Percentiles rank a stretch among this genome's conserved stretches.
Conservation (phyloP, 2,329 filamentous ascomycete species). For the Talaromyces piceae region DNA sequence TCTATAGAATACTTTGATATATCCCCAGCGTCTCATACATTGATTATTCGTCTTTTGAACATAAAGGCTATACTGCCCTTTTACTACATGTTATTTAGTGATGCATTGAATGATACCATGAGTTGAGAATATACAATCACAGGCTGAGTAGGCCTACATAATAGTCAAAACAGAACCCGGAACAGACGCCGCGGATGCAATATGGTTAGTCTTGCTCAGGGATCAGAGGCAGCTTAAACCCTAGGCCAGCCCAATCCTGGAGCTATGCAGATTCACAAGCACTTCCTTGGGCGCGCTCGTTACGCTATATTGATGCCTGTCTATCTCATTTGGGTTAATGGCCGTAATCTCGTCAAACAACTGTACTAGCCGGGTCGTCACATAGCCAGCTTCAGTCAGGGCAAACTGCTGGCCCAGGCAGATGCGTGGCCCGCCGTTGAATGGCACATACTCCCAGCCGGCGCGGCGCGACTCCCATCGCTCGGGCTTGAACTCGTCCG, state of each 20-base stretch:
- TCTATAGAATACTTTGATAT: not conserved
- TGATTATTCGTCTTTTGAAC: not conserved
- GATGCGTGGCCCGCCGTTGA: conserved; percentile 21
- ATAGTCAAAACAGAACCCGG: not conserved
- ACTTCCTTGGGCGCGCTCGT: conserved; percentile 4
- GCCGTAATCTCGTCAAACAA: conserved; percentile 2
- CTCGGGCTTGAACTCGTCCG: conserved; percentile 42
- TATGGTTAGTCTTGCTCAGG: no score
- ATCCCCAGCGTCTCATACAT: not conserved
- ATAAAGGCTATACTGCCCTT: not conserved
- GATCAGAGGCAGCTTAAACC: no score
- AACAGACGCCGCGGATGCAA: not conserved
- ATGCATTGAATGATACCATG: not conserved
- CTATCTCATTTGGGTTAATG: not conserved
- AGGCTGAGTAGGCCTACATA: not conserved
- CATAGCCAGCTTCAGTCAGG: conserved; percentile 5
- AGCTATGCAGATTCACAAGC: conserved; percentile 1
- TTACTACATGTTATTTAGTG: not conserved
- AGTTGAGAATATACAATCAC: not conserved
- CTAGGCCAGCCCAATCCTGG: not conserved
- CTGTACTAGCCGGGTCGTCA: conserved; percentile 5
- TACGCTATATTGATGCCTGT: conserved; percentile 2
- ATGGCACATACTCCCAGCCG: conserved; percentile 36
- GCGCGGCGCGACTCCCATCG: conserved; percentile 37
- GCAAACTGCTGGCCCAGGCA: conserved; percentile 17